These are phyloP conservation scores for Penicillium dipodomyicola DNA, from an alignment of 495 filamentous ascomycete species.

Conservation along the genomic window DNA sequence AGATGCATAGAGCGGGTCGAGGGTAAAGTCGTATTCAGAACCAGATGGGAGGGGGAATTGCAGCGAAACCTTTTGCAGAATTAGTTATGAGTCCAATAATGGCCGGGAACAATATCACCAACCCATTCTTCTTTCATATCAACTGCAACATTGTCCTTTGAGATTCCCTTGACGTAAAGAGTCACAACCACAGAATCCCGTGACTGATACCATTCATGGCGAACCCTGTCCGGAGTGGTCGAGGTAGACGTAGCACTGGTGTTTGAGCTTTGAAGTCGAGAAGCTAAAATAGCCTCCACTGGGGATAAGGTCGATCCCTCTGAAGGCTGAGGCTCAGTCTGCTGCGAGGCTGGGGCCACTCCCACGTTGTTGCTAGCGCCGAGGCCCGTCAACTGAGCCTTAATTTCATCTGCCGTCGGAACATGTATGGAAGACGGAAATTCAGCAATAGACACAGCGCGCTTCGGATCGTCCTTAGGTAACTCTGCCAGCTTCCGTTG, in stretches of 20 bases:
- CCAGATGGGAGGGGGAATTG: constrained; percentile 63
- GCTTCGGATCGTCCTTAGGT: constrained; percentile 57
- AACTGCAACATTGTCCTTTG: constrained; percentile 57
- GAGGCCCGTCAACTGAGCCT: constrained; percentile 32
- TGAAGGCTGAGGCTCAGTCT: constrained; percentile 3
- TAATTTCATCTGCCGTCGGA: constrained; percentile 39
- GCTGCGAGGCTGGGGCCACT: constrained; percentile 17
- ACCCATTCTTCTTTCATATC: constrained; percentile 59
- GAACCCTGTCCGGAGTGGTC: constrained; percentile 50
- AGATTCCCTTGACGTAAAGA: constrained; percentile 69
- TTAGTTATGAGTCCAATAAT: neutral
- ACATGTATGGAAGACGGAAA: constrained; percentile 57
- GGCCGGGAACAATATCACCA: constrained; percentile 2
- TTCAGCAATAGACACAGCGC: constrained; percentile 57
- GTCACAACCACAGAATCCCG: constrained; percentile 62
- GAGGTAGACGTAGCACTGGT: neutral
- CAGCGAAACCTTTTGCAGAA: constrained; percentile 49
- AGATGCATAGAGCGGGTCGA: constrained; percentile 67
- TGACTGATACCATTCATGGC: constrained; percentile 81
- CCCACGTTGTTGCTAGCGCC: constrained; percentile 25
- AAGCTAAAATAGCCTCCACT: neutral
- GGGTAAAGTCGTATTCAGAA: constrained; percentile 61
- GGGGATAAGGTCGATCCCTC: neutral
- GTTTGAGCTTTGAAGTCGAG: neutral
- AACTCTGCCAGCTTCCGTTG: constrained; percentile 51